Percentiles rank a stretch among this genome's conserved stretches.
phyloP scores from a whole-genome alignment of 2,329 filamentous ascomycete species.

The Berkeleyomyces basicola region DNA sequence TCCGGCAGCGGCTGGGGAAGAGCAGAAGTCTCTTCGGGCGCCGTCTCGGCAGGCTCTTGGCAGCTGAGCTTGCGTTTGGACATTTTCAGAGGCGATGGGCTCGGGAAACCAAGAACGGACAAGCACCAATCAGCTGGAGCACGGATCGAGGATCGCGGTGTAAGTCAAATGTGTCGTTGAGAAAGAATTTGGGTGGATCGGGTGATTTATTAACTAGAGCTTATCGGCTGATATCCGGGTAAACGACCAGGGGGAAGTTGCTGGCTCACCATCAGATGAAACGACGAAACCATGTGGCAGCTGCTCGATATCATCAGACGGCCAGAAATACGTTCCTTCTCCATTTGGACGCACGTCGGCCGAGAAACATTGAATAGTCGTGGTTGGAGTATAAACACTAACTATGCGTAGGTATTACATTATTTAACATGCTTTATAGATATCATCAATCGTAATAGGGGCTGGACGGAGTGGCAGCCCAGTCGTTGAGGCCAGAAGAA shows the following conservation, averaged over 20 bases:
- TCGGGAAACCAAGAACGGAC: background rate
- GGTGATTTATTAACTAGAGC: background rate
- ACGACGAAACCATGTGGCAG: too few relatives aligned
- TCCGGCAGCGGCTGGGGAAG: background rate
- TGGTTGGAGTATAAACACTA: background rate
- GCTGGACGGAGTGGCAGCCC: background rate
- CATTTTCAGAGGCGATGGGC: background rate
- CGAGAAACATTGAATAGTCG: background rate
- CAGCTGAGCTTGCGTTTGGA: conserved; percentile 2
- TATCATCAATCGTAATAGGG: conserved; percentile 1
- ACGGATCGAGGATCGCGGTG: background rate
- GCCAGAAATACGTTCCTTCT: too few relatives aligned
- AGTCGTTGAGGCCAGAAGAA: too few relatives aligned
- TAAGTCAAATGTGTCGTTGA: background rate
- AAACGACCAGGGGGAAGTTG: too few relatives aligned
- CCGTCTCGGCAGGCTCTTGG: background rate
- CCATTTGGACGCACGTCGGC: too few relatives aligned
- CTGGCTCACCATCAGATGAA: too few relatives aligned
- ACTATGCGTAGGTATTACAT: background rate
- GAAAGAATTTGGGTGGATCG: background rate
- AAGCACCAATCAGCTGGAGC: too few relatives aligned
- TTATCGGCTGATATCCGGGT: too few relatives aligned
- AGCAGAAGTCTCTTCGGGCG: background rate
- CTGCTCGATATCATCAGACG: too few relatives aligned
- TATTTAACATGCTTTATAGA: background rate